Percentiles rank a stretch among this genome's conserved stretches.
Evolutionary conservation across 2,329 filamentous ascomycete species (phyloP).

Genomic region (Stagonosporopsis tanaceti): DNA sequence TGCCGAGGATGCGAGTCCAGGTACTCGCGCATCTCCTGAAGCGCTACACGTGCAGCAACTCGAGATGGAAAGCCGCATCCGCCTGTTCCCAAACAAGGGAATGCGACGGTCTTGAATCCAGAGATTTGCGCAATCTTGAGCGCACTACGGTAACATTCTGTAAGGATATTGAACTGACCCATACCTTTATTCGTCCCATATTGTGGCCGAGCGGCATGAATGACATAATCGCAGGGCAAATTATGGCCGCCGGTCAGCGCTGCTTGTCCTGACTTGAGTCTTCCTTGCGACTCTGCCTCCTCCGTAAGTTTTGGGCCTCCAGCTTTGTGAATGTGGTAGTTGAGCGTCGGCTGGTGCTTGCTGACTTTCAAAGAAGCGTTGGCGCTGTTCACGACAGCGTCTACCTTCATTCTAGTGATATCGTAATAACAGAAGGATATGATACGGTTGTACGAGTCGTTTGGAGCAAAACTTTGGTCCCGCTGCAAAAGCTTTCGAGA

Average conservation of each 20-base stretch:
- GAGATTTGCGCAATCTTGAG: slow-evolving; percentile 33
- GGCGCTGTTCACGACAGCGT: slow-evolving; percentile 47
- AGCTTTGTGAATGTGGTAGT: slow-evolving; percentile 36
- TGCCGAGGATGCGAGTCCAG: slow-evolving; percentile 34
- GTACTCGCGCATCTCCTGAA: slow-evolving; percentile 44
- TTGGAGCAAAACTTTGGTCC: slow-evolving; percentile 41
- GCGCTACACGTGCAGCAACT: slow-evolving; percentile 42
- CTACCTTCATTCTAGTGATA: slow-evolving; percentile 43
- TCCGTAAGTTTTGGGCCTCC: slow-evolving; percentile 37
- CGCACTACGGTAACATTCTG: slow-evolving; percentile 42
- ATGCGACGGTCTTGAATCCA: slow-evolving; percentile 42
- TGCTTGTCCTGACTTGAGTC: slow-evolving; percentile 34
- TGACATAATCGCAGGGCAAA: slow-evolving; percentile 40
- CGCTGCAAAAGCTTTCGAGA: slow-evolving; percentile 33
- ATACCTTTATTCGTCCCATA: slow-evolving; percentile 31
- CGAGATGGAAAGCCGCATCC: slow-evolving; percentile 42
- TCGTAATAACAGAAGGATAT: slow-evolving; percentile 44
- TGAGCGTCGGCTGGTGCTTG: slow-evolving; percentile 28
- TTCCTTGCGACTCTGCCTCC: slow-evolving; percentile 28
- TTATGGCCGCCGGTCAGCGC: slow-evolving; percentile 38
- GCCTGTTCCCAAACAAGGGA: slow-evolving; percentile 45
- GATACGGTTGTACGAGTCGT: slow-evolving; percentile 40
- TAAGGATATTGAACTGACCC: slow-evolving; percentile 38
- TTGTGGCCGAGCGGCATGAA: slow-evolving; percentile 41
- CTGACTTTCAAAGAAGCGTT: slow-evolving; percentile 25